Percentiles rank a stretch among this genome's conserved stretches.
Evolutionary conservation across 768 basidiomycete species (phyloP).

Genomic region (Fomitopsis serialis): DNA sequence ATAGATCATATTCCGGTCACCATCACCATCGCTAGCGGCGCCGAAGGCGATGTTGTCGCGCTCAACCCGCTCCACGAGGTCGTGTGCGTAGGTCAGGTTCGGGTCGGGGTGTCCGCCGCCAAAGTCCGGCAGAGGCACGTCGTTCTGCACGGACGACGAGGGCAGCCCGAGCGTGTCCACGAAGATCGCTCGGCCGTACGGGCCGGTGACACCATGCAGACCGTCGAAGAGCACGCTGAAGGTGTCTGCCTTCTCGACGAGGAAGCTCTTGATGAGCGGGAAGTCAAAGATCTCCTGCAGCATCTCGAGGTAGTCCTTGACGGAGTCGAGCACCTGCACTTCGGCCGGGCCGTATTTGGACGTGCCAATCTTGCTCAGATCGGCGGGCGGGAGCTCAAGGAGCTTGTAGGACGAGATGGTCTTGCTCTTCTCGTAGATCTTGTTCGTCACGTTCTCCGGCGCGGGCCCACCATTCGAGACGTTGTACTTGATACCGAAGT

Average conservation of each 20-base stretch:
- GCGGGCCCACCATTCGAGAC: slow-evolving; percentile 96
- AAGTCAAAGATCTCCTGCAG: slow-evolving; percentile 94
- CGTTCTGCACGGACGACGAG: slow-evolving; percentile 82
- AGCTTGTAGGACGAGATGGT: slow-evolving; percentile 80
- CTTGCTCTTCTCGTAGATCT: slow-evolving; percentile 90
- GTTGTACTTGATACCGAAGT: slow-evolving; percentile 99
- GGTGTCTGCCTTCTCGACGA: slow-evolving; percentile 57
- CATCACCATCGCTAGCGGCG: slow-evolving; percentile 96
- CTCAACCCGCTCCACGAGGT: slow-evolving; percentile 91
- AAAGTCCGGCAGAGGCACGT: slow-evolving; percentile 88
- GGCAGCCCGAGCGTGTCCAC: slow-evolving; percentile 78
- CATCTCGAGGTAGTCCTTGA: slow-evolving; percentile 79
- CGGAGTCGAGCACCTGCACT: slow-evolving; percentile 92
- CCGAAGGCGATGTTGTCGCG: slow-evolving; percentile 82
- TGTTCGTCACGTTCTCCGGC: slow-evolving; percentile 93
- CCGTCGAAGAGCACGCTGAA: slow-evolving; percentile 94
- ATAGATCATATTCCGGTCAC: slow-evolving; percentile 99
- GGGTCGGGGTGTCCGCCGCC: slow-evolving; percentile 98
- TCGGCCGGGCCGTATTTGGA: slow-evolving; percentile 75
- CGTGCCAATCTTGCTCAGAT: slow-evolving; percentile 79
- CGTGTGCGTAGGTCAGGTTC: slow-evolving; percentile 95
- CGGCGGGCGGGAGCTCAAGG: slow-evolving; percentile 70
- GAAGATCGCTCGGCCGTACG: slow-evolving; percentile 88
- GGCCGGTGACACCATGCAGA: slow-evolving; percentile 93
- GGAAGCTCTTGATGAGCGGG: slow-evolving; percentile 83